Conservation (phyloP, 345 rosid species). For the Punica granatum region DNA sequence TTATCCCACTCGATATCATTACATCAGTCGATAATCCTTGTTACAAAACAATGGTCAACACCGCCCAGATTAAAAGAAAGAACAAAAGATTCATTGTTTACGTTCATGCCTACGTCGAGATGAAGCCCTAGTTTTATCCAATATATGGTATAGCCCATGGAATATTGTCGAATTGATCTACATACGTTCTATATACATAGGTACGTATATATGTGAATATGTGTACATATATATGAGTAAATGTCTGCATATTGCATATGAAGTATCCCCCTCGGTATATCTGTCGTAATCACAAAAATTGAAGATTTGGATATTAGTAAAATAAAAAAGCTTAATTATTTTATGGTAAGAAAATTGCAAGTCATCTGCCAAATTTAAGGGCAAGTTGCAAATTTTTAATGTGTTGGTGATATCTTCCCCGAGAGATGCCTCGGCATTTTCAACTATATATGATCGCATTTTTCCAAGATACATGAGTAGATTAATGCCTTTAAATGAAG, state of each 20-base stretch:
- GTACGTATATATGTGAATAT: no score
- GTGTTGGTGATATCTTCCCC: neutral
- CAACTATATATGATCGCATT: neutral
- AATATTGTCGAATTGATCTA: no score
- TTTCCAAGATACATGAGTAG: neutral
- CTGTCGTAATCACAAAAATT: neutral
- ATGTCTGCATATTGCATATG: no score
- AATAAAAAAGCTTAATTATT: neutral
- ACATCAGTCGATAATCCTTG: neutral
- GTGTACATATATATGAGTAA: no score
- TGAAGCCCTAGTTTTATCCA: no score
- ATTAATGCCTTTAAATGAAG: neutral
- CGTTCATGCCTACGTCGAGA: no score
- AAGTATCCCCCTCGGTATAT: neutral
- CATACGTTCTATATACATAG: no score
- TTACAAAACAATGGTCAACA: neutral
- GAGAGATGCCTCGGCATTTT: neutral
- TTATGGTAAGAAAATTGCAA: neutral
- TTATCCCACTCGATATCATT: neutral
- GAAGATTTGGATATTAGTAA: neutral
- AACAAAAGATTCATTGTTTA: no score
- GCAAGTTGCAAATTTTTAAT: constrained; percentile 2
- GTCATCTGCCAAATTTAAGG: neutral
- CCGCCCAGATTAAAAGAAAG: neutral
- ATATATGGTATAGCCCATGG: no score